Base-by-base conservation (phyloP, 176 grass and related monocot genomes). In the Rhynchospora breviuscula region DNA sequence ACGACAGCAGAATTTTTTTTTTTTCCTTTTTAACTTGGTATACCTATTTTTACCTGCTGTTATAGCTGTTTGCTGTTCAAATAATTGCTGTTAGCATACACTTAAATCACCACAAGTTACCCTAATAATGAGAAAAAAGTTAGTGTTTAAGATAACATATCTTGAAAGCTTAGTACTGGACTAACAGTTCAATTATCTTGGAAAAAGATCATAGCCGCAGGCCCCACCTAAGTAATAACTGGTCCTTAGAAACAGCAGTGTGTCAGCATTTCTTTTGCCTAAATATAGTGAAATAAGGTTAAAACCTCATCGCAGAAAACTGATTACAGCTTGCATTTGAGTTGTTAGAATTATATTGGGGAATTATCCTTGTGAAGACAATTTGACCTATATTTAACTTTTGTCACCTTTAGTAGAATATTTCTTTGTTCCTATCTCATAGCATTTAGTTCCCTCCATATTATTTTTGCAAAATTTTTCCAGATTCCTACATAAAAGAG, bases 381-480 rank as follows among this genome's bases (percentile, higher is more conserved):
- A 82, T 66, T 23, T 49, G 19, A 68, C 44, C 62, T 82, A 67
- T 82, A 82, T 63, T 82, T 82, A 82, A 82, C 80, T 52, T 82
- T 67, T 82, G 9, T 67, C 11, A 10, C 35, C 43, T 82, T 82
- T 65, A 48, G 1, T 54, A 67, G 31, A 66, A 51, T 49, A 7
- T 29, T 44, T 49, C 49, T 66, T 82, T 52, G 43, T 67, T 82
- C 59, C 40, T 56, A 49, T 54, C 25, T 78, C 23, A 6, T 75
- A 75, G 52, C 46, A 25, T 26, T 75, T 74, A 23, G 71, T 52
- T 75, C 21, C 12, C 22, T 51, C 35, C 57, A 5, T 40, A 40
- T 48, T 45, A 33, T 10, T 65, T 67, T 25, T 82, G 31, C 78
- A 63, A 11, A 5, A 11, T 63, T 12, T 18, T 80, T 56, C 13